These are phyloP conservation scores for Ganoderma leucocontextum DNA, from an alignment of 1,284 basidiomycete genomes.

Conservation along the genomic window DNA sequence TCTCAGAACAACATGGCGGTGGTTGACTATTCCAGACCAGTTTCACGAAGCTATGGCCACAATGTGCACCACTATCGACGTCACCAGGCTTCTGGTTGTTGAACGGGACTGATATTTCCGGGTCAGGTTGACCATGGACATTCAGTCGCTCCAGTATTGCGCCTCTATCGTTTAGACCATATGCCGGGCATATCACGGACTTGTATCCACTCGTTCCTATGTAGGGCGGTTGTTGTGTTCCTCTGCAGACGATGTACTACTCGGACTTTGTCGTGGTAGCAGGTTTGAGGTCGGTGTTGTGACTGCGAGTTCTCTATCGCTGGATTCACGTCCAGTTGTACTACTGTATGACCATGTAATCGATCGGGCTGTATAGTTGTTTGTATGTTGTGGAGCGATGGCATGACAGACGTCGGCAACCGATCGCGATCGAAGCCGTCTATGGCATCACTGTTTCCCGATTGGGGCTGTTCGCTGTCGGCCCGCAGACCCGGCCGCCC, in stretches of 20 bases:
- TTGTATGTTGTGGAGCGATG: not conserved
- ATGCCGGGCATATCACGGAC: not conserved
- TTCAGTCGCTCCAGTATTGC: not conserved
- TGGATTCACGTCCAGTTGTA: not conserved
- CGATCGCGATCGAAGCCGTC: conserved; percentile 19
- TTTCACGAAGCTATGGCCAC: not conserved
- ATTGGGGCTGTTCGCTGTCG: not conserved
- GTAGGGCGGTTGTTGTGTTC: not conserved
- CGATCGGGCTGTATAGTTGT: not conserved
- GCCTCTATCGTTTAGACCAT: not conserved
- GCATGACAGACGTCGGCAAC: not conserved
- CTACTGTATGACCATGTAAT: not conserved
- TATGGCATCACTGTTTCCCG: not conserved
- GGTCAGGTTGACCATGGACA: not conserved
- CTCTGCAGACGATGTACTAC: not conserved
- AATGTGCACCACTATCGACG: conserved; percentile 1
- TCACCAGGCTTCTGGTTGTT: not conserved
- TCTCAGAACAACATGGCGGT: not conserved
- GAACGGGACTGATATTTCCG: not conserved
- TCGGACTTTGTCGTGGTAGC: not conserved
- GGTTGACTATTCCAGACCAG: not conserved
- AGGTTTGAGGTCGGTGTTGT: not conserved
- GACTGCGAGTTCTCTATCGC: not conserved
- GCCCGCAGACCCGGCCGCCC: not conserved
- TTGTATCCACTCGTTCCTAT: not conserved